Evolutionary conservation across 1,284 basidiomycete species (phyloP).

Genomic region (Waitea zeae): DNA sequence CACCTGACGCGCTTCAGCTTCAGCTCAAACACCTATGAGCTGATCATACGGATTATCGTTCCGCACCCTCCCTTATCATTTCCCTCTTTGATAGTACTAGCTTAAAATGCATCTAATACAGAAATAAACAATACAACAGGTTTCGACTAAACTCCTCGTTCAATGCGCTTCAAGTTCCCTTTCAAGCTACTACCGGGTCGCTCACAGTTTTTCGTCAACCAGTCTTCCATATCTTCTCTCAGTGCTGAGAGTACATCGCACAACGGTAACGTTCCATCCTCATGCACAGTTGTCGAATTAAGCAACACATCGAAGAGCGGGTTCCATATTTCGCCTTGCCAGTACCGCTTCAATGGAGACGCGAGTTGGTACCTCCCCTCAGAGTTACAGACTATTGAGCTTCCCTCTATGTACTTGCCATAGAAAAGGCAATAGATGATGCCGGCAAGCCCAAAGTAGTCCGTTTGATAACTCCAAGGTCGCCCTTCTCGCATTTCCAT

Average conservation of each 20-base stretch:
- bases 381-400: slow-evolving; percentile 23
- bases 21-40: too few species aligned
- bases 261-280: slow-evolving; percentile 49
- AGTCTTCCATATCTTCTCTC: slow-evolving; percentile 71
- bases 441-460: slow-evolving; percentile 89
- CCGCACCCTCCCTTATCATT: too few species aligned
- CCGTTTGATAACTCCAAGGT: slow-evolving; percentile 88
- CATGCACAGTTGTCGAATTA: slow-evolving; percentile 47
- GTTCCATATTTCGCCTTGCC: slow-evolving; percentile 84
- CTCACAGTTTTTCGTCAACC: slow-evolving; percentile 71
- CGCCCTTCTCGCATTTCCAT: slow-evolving; percentile 70
- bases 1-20: too few species aligned
- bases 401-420: slow-evolving; percentile 82
- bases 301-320: slow-evolving; percentile 75
- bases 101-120: too few species aligned
- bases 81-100: too few species aligned
- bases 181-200: slow-evolving; percentile 70
- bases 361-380: slow-evolving; percentile 44
- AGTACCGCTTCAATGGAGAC: slow-evolving; percentile 82
- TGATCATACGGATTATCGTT: too few species aligned
- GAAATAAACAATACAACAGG: too few species aligned
- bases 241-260: slow-evolving; percentile 47
- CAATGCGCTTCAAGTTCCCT: slow-evolving; percentile 68
- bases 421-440: slow-evolving; percentile 93
- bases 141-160: too few species aligned